These are phyloP conservation scores for Vigna mungo DNA, from an alignment of 306 rosid genomes.

Conservation along the genomic window DNA sequence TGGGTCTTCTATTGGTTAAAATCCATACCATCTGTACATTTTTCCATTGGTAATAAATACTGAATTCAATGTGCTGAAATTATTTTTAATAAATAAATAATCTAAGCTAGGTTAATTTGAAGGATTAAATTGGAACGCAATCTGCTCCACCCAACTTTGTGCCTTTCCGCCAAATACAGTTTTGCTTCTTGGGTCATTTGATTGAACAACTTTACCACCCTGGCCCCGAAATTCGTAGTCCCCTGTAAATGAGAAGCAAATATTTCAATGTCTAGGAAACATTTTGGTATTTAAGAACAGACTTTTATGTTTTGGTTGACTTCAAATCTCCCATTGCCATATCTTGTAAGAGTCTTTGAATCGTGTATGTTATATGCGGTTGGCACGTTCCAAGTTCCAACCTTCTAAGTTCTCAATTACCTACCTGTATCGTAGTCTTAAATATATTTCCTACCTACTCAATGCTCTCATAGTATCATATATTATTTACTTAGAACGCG, in stretches of 20 bases:
- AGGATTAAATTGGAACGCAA: not conserved
- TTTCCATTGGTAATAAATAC: not conserved
- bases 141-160: not conserved
- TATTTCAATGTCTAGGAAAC: not conserved
- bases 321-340: not conserved
- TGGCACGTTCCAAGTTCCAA: constrained; percentile 28
- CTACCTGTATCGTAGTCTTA: not conserved
- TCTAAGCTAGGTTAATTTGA: not conserved
- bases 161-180: not conserved
- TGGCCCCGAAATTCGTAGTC: not conserved
- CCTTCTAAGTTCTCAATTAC: not conserved
- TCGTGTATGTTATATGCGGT: too few species aligned
- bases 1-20: not conserved
- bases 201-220: constrained; percentile 14
- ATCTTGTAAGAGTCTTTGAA: not conserved
- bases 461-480: not conserved
- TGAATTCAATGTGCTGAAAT: not conserved
- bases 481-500: not conserved
- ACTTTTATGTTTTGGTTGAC: not conserved
- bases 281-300: not conserved
- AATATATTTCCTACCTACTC: too few species aligned
- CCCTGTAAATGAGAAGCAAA: not conserved
- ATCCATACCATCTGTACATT: too few species aligned
- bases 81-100: not conserved
- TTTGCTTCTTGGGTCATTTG: not conserved